Conservation (phyloP, 495 filamentous ascomycete genomes). For the Aspergillus hancockii region DNA sequence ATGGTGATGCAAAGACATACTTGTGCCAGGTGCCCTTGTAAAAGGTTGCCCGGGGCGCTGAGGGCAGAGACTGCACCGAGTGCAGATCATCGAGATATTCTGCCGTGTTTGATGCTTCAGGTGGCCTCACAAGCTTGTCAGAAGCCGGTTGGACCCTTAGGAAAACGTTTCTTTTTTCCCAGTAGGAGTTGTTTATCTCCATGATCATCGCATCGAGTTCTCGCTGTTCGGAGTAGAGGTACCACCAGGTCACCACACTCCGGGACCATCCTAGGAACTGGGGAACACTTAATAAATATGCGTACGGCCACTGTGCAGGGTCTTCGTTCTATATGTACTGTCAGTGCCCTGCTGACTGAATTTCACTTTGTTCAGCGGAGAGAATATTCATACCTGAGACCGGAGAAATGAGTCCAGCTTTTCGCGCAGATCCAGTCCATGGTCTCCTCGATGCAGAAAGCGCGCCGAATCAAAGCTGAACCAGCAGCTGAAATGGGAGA, state of each 20-base stretch:
- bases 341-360: neutral
- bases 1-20: constrained; percentile 16
- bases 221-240: constrained; percentile 62
- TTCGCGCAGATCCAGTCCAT: constrained; percentile 13
- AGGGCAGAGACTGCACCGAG: constrained; percentile 5
- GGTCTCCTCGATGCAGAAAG: constrained; percentile 15
- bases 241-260: constrained; percentile 81
- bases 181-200: constrained; percentile 80
- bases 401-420: constrained; percentile 16
- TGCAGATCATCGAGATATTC: constrained; percentile 9
- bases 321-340: constrained; percentile 9
- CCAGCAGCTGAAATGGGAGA: constrained; percentile 8
- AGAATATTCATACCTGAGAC: constrained; percentile 5
- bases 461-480: constrained; percentile 10
- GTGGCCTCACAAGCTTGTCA: neutral
- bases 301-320: constrained; percentile 45
- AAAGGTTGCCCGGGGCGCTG: constrained; percentile 1
- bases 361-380: too few relatives aligned
- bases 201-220: constrained; percentile 67
- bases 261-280: constrained; percentile 70
- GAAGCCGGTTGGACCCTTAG: neutral
- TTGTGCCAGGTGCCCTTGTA: constrained; percentile 19
- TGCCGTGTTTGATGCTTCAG: neutral
- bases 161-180: constrained; percentile 57
- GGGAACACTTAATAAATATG: constrained; percentile 70